Base-by-base conservation (phyloP, 768 basidiomycete species). In the Podaxis mareebaensis region DNA sequence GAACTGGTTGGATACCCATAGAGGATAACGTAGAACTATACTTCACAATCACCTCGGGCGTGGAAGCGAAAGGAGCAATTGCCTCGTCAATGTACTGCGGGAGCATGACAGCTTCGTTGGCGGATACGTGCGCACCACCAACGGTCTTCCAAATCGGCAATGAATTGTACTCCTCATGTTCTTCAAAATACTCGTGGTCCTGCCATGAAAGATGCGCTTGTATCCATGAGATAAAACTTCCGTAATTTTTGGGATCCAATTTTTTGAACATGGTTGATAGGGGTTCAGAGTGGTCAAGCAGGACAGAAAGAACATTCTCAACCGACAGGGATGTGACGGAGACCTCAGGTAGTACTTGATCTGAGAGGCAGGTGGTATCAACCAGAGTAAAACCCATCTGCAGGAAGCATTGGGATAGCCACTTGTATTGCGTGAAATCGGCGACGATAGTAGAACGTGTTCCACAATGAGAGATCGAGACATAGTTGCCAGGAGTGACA, bases 381-480 rank as follows among this genome's bases (percentile, higher is more conserved):
- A 64, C 20, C 40, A 63, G 3, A 49, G 49, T 51, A 60, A 56
- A 44, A 38, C 68, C 60, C 44, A 54, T 36, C 56, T 66, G 20
- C 57, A 63, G 3, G 68, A 71, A 8, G 66, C 76, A 77, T n/a
- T 79, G 72, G 13, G 78, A 78, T n/a, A 72, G 36, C 66, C 65
- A 69, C 8, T 58, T 54, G 4, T 67, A 64, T 13, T 66, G 56
- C 0, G 61, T 48, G 20, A 60, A 53, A 52, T 65, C 58, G 6
- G 69, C 57, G 12, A 79, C 44, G 15, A 79, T 65, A 8, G 69
- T 72, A 0, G 65, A 63, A 3, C 61, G 68, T 8, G 70, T 64
- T 55, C 57, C 68, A 58, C 76, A 76, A 46, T 73, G 67, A 1
- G 63, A 79, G 60, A 4, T 28, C 7, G 78, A 79, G 20, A 75